phyloP scores from a whole-genome alignment of 1,284 basidiomycete species.

The Porodaedalea pini region DNA sequence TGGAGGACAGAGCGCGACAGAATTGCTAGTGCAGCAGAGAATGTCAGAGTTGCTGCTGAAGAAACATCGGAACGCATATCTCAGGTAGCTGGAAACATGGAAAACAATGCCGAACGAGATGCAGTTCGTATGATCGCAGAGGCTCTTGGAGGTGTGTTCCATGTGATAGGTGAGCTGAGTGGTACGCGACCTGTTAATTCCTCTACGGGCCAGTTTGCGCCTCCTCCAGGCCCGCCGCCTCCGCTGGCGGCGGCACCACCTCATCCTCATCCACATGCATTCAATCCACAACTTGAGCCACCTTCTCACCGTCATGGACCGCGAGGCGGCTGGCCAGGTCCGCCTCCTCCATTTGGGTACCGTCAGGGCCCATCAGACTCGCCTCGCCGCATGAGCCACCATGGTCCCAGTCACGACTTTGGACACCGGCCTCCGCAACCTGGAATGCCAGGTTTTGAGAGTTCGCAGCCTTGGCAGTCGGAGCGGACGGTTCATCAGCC shows the following conservation, averaged over 20 bases:
- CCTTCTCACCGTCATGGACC: slow-evolving; percentile 11
- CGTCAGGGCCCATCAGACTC: not conserved
- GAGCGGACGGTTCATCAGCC: not conserved
- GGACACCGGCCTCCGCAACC: not conserved
- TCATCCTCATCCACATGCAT: slow-evolving; percentile 18
- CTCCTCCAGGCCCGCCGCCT: slow-evolving; percentile 12
- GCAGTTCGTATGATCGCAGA: slow-evolving; percentile 62
- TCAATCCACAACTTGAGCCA: slow-evolving; percentile 18
- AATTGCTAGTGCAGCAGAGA: slow-evolving; percentile 51
- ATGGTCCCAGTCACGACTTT: not conserved
- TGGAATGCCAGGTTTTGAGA: not conserved
- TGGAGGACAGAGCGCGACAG: slow-evolving; percentile 60
- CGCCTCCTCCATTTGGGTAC: slow-evolving; percentile 6
- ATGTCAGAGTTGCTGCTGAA: slow-evolving; percentile 43
- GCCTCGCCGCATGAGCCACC: not conserved
- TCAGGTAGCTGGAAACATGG: slow-evolving; percentile 38
- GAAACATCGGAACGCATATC: slow-evolving; percentile 33
- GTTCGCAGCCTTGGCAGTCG: not conserved
- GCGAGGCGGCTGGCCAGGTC: not conserved
- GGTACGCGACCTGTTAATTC: not conserved
- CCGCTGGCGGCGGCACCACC: slow-evolving; percentile 20
- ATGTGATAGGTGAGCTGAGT: slow-evolving; percentile 43
- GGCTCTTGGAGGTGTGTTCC: slow-evolving; percentile 57
- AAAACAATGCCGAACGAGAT: slow-evolving; percentile 52
- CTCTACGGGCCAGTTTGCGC: not conserved